A percentile compares a stretch with the other conserved stretches of the same genome.
Conservation (phyloP, 345 rosid genomes). For the Euphorbia tirucalli region DNA sequence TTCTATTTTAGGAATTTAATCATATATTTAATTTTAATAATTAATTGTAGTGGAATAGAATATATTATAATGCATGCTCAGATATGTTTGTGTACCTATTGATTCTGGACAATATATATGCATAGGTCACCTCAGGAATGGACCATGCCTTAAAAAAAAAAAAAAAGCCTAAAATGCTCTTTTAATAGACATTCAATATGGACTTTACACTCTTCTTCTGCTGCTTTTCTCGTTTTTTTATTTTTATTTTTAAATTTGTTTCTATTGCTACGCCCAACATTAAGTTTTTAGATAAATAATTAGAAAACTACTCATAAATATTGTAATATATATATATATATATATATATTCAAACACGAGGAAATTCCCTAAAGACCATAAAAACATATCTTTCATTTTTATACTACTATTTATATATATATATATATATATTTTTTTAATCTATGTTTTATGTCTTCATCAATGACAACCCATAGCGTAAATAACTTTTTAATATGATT, state of each 20-base stretch:
- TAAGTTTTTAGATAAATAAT: too few species aligned
- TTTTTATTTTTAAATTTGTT: background rate
- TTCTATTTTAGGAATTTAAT: constrained; percentile 23
- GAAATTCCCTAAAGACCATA: too few species aligned
- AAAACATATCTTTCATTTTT: too few species aligned
- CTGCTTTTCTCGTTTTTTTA: background rate
- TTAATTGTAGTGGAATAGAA: constrained; percentile 3
- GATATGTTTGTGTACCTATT: background rate
- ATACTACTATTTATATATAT: too few species aligned
- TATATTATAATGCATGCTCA: background rate
- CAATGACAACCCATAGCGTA: too few species aligned
- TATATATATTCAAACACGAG: too few species aligned
- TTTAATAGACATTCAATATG: background rate
- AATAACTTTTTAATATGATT: too few species aligned
- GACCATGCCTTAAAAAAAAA: constrained; percentile 12
- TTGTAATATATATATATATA: too few species aligned
- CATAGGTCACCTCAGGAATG: constrained; percentile 16
- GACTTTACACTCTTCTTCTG: background rate
- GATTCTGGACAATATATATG: constrained; percentile 9
- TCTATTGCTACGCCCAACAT: background rate
- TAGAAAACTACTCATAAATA: too few species aligned
- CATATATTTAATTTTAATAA: background rate
- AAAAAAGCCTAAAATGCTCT: constrained; percentile 12
- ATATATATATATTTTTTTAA: too few species aligned
- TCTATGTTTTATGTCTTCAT: too few species aligned